phyloP scores from a whole-genome alignment of 169 alveolate genomes.

The Eimeria necatrix region DNA sequence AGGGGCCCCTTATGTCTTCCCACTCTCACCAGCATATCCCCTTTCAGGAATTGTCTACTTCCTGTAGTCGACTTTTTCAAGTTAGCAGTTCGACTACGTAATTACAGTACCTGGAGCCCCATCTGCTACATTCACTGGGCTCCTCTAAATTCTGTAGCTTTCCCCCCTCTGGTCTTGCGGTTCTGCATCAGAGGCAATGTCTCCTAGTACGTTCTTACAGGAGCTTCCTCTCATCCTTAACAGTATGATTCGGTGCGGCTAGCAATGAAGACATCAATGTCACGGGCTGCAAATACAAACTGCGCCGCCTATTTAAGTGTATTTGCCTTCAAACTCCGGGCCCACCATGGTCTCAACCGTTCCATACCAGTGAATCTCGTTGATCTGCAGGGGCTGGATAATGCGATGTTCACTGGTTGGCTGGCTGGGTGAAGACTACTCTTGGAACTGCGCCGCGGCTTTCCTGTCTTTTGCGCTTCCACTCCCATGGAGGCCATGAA shows the following conservation, averaged over 20 bases:
- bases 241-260: neutral
- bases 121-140: neutral
- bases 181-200: neutral
- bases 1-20: conserved; percentile 44
- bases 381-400: neutral
- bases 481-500: conserved; percentile 28
- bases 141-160: neutral
- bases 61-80: conserved; percentile 10
- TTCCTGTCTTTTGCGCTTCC: neutral
- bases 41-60: neutral
- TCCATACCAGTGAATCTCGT: neutral
- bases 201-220: neutral
- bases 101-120: neutral
- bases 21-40: neutral
- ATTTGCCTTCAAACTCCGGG: neutral
- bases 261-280: neutral
- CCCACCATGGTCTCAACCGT: neutral
- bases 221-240: neutral
- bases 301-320: neutral
- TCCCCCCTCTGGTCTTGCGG: neutral
- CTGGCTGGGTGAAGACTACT: neutral
- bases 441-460: neutral
- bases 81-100: neutral
- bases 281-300: neutral
- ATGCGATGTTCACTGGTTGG: neutral